Percentiles rank a stretch among this genome's conserved stretches.
These are phyloP conservation scores for Candida maesae DNA, from an alignment of 805 yeast species.

Conservation along the genomic window DNA sequence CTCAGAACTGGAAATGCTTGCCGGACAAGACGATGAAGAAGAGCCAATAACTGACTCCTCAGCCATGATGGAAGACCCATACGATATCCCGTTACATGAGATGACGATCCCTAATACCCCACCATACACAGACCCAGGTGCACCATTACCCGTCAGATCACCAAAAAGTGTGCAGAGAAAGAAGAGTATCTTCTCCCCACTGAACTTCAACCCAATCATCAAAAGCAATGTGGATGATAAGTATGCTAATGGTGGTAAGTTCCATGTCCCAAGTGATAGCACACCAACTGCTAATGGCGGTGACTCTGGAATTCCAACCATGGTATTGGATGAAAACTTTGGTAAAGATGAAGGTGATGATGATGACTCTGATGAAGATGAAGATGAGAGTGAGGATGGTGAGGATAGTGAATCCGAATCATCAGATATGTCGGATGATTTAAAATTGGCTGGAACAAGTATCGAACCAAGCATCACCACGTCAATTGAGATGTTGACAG, in stretches of 20 bases:
- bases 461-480: neutral
- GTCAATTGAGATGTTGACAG: slow-evolving; percentile 7
- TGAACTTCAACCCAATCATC: slow-evolving; percentile 76
- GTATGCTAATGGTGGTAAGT: slow-evolving; percentile 87
- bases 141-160: slow-evolving; percentile 62
- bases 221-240: slow-evolving; percentile 77
- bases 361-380: slow-evolving; percentile 24
- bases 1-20: slow-evolving; percentile 25
- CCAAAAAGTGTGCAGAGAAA: slow-evolving; percentile 36
- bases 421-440: slow-evolving; percentile 2
- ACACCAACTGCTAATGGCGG: slow-evolving; percentile 10
- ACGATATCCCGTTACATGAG: slow-evolving; percentile 57
- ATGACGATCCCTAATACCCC: slow-evolving; percentile 53
- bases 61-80: slow-evolving; percentile 14
- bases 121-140: slow-evolving; percentile 75
- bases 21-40: slow-evolving; percentile 6
- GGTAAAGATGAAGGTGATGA: slow-evolving; percentile 25
- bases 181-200: slow-evolving; percentile 75
- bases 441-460: neutral
- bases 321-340: slow-evolving; percentile 12
- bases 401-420: slow-evolving; percentile 9
- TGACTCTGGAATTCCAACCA: slow-evolving; percentile 21
- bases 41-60: neutral
- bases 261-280: slow-evolving; percentile 46
- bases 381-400: slow-evolving; percentile 20